Evolutionary conservation across 202 grass and related monocot species (phyloP).

Genomic region (Hordeum pubiflorum): DNA sequence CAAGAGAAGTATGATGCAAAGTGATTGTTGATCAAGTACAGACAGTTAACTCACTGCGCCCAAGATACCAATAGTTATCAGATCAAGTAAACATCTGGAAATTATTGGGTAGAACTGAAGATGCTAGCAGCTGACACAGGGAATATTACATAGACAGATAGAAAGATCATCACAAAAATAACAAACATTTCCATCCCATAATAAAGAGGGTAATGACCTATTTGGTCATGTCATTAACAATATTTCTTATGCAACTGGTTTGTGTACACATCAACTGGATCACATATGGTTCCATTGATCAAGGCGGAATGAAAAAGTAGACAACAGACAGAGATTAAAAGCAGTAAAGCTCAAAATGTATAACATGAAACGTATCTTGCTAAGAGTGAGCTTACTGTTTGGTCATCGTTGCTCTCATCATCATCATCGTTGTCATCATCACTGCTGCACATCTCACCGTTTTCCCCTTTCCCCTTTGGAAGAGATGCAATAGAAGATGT

Average conservation of each 20-base stretch:
- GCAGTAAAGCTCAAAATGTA: conserved; percentile 7
- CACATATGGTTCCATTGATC: not conserved
- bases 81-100: not conserved
- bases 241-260: not conserved
- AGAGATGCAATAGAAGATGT: conserved; percentile 55
- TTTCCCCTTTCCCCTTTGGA: conserved; percentile 79
- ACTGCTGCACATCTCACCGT: conserved; percentile 66
- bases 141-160: not conserved
- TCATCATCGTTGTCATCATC: conserved; percentile 38
- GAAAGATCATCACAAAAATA: not conserved
- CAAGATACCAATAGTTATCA: not conserved
- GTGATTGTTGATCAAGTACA: not conserved
- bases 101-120: not conserved
- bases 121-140: not conserved
- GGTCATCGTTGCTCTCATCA: conserved; percentile 42
- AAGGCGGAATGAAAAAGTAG: not conserved
- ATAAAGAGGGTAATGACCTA: not conserved
- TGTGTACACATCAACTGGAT: not conserved
- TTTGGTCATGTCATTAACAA: not conserved
- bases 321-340: not conserved
- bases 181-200: not conserved
- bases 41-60: not conserved
- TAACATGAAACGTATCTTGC: not conserved
- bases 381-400: conserved; percentile 49
- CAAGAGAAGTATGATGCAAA: not conserved